Percentiles rank a stretch among this genome's conserved stretches.
Conservation (phyloP, 75 land plant genomes). For the Adiantum capillusveneris region DNA sequence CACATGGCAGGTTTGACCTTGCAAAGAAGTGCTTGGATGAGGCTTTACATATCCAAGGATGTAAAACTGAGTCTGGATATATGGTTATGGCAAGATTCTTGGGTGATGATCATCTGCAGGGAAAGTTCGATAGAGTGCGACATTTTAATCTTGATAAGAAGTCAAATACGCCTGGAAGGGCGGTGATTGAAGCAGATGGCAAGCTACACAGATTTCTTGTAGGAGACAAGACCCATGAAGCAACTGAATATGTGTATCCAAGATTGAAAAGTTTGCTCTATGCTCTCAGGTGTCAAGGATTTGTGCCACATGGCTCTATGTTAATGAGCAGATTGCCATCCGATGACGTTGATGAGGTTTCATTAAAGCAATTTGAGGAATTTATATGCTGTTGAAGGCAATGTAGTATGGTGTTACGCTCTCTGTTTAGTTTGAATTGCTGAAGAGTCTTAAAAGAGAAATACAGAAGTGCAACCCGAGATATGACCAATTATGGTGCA, state of each 20-base stretch:
- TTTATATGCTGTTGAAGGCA: too few relatives aligned
- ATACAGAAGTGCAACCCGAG: too few relatives aligned
- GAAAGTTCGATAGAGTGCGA: slow-evolving; percentile 9
- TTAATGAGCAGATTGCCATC: background rate
- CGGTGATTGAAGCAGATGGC: slow-evolving; percentile 19
- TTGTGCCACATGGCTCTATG: background rate
- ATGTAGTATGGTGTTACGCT: too few relatives aligned
- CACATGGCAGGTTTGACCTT: slow-evolving; percentile 21
- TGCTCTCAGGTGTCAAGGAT: background rate
- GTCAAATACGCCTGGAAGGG: slow-evolving; percentile 16
- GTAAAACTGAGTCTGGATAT: slow-evolving; percentile 52
- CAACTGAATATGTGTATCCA: background rate
- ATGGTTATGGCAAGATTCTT: slow-evolving; percentile 49
- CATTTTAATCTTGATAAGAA: background rate
- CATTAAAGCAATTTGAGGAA: too few relatives aligned
- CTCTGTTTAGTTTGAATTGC: too few relatives aligned
- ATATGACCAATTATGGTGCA: too few relatives aligned
- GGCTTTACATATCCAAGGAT: slow-evolving; percentile 39
- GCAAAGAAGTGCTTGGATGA: slow-evolving; percentile 16
- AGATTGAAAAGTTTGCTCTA: background rate
- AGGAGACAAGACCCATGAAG: slow-evolving; percentile 27
- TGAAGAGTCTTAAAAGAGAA: too few relatives aligned
- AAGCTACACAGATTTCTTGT: slow-evolving; percentile 22
- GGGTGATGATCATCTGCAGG: slow-evolving; percentile 44
- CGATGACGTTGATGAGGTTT: too few relatives aligned